Conservation (phyloP, 306 rosid genomes). For the Purshia tridentata region DNA sequence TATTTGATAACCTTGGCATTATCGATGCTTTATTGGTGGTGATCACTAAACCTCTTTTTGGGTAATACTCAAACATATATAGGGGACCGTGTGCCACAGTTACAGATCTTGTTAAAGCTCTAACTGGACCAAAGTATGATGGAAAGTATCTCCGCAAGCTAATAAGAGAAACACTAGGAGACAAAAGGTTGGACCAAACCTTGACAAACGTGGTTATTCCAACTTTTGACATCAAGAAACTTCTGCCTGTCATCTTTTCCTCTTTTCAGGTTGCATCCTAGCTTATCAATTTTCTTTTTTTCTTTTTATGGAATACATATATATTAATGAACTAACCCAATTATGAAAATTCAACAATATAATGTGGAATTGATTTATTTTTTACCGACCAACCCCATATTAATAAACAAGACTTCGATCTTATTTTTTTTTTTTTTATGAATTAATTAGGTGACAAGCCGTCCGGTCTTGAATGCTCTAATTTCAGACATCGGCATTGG, state of each 20-base stretch:
- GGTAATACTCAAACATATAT: not conserved
- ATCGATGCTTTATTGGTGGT: no score
- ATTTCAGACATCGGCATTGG: constrained; percentile 35
- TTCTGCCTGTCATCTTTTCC: constrained; percentile 32
- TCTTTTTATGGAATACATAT: no score
- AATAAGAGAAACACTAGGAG: not conserved
- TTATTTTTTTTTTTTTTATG: no score
- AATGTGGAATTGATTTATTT: not conserved
- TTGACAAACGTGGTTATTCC: constrained; percentile 36
- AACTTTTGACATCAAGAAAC: constrained; percentile 29
- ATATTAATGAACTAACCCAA: not conserved
- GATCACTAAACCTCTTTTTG: no score
- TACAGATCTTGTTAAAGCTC: constrained; percentile 8
- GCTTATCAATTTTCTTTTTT: not conserved
- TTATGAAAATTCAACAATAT: not conserved
- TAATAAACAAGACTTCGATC: no score
- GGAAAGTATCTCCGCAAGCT: constrained; percentile 30
- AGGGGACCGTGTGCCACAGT: constrained; percentile 36
- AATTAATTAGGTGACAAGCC: not conserved
- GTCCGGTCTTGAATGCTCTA: constrained; percentile 18
- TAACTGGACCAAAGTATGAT: constrained; percentile 34
- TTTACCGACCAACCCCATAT: no score
- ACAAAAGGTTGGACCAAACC: constrained; percentile 26
- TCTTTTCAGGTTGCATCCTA: constrained; percentile 19
- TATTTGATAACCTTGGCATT: no score